Evolutionary conservation across 352 stramenopile genomes (phyloP), one percentile per base, ranked within the genome.

Genomic region (Phytophthora pini): DNA sequence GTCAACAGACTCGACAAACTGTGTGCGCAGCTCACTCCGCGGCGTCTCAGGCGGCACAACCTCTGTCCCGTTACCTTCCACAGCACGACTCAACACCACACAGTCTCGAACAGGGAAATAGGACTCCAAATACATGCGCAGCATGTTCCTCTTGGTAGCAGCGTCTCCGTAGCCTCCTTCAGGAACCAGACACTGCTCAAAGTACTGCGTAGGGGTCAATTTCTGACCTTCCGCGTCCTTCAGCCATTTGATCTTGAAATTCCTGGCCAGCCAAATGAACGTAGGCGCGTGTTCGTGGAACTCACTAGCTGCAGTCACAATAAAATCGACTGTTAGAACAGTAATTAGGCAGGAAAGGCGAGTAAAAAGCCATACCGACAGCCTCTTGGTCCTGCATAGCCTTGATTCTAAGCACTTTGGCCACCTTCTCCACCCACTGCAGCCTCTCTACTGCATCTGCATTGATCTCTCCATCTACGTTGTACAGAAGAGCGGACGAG

Each of bases 231-330:
- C 69, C 1, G 49, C 56, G 11, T 56, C 55, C 22, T 61, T 75
- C 49, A 89, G 80, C 83, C 83, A 92, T 65, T 92, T 90, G 57
- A 90, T 48, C 44, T 92, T 92, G 61, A 77, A 77, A 48, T 92
- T 90, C 43, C 69, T 79, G 40, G 69, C 62, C 20, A 90, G 40
- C 80, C 80, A 92, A n/a, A 92, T 49, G 36, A 92, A 73, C 53
- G 79, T 82, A 9, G 83, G 83, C 13, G 82, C 73, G 51, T 89
- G 77, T 11, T 71, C 34, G 43, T 68, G 68, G 26, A 90, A 87
- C 17, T 84, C 79, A 29, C 56, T 72, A 12, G 60, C 78, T 76
- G 29, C 13, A 54, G 7, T 10, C 32, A 74, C 24, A 45, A 51
- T 41, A 50, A 4, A 10, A 61, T 60, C 32, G 62, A 38, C 27